Base-by-base conservation (phyloP, 768 basidiomycete genomes). In the Hysterangium stoloniferum region DNA sequence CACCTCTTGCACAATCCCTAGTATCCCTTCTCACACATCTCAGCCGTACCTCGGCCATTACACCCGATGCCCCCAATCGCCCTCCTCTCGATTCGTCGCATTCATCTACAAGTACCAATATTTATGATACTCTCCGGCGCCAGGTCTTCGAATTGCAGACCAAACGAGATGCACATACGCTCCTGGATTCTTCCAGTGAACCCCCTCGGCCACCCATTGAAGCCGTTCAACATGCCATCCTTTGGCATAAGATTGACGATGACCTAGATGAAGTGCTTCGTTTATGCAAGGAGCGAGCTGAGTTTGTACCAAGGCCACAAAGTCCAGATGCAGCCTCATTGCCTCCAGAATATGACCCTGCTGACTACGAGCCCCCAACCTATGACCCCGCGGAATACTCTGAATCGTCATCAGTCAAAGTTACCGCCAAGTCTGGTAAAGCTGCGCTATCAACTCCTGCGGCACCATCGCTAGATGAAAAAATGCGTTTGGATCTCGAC, bases 401-500 rank as follows among this genome's bases (percentile, higher is more conserved):
- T 15, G 54, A 45, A 31, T 29, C 35, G 13, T 35, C 45, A 11
- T 35, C 45, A 7, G 31, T 36, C 35, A 33, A 34, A 34, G 17
- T 35, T 19, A 20, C 29, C 6, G 6, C 20, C 25, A 53, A 48
- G 25, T 28, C 32, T 6, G 25, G 29, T 22, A 31, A 41, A 22
- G 11, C 41, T 24, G 41, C 22, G 29, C 38, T 19, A 38, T 49
- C 41, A 22, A 5, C 37, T 35, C 7, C 42, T 2, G 43, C 53
- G 31, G 43, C 20, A 37, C 41, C 22, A 49, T 54, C n/a, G 53
- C 25, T 51, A 20, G 79, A 77, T 63, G 90, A 92, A 65, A 94
- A 94, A 71, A 86, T 84, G 79, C 68, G 79, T 45, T 66, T 86
- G 60, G 95, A 98, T 63, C 71, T 97, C 17, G 92, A 96, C 57